Base-by-base conservation (phyloP, 441 rosid genomes). In the Gossypium gossypioides region DNA sequence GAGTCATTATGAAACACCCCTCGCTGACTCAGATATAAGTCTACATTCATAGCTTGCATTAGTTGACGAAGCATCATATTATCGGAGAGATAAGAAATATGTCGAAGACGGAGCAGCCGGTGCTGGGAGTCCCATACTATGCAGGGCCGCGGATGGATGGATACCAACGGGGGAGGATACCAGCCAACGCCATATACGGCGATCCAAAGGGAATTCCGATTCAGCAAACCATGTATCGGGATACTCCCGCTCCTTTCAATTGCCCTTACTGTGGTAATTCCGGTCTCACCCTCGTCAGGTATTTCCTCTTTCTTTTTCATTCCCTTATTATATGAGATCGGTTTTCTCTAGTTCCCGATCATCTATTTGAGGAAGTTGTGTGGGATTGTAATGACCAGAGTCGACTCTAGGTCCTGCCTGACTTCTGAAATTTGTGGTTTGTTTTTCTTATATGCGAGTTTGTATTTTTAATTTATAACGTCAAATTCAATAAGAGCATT, bases 231-330 rank as follows among this genome's bases (percentile, higher is more conserved):
- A 78, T 91, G 76, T 92, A 82, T 78, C 85, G 92, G 6, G 96
- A 90, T 68, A 91, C 98, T 34, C 96, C 97, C 51, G 97, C 98
- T 75, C 98, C 97, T 21, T 91, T 93, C 74, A 88, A 77, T 79
- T 91, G 96, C 75, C 76, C 74, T 37, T 74, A 55, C 81, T 91
- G 98, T 66, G 96, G 96, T 34, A 82, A 67, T 24, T 77, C 96
- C 55, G 97, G 97, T 2, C 84, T 93, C 80, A 91, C 98, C 76
- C 1, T 68, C 55, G 82, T 91, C 76, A 86, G 88, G 98, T 90
- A 74, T 0, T 52, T 27, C 32, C 32, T 27, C 32, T 27, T 27
- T 27, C 32, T 27, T 27, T 27, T 27, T 27, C 32, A 4, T 27
- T 27, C 32, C 32, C 32, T 27, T 27, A 3, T 27, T 3, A 48